These are phyloP conservation scores for Annulohypoxylon bovei DNA, from an alignment of 495 filamentous ascomycete species.

Conservation along the genomic window DNA sequence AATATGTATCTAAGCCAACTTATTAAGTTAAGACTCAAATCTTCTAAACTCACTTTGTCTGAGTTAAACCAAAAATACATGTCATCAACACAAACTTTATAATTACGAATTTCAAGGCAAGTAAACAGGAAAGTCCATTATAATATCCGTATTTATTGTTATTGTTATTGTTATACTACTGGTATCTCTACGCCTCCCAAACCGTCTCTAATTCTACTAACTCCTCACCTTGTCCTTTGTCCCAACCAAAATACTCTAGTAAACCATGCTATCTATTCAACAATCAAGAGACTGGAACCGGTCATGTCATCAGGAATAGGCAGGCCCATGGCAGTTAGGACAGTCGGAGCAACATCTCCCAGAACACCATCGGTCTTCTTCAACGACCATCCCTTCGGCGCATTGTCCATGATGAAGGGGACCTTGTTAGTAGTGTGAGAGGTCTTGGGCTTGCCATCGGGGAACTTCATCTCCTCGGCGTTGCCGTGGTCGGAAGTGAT, in stretches of 20 bases:
- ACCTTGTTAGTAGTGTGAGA: conserved; percentile 98
- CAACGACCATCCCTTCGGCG: conserved; percentile 86
- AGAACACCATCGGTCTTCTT: conserved; percentile 85
- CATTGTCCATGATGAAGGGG: conserved; percentile 97
- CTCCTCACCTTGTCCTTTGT: conserved; percentile 21
- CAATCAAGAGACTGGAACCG: conserved; percentile 82
- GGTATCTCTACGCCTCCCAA: conserved; percentile 39
- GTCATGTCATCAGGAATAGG: conserved; percentile 92
- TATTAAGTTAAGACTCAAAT: neutral
- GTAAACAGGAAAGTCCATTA: conserved; percentile 7
- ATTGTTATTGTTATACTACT: conserved; percentile 32
- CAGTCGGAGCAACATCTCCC: conserved; percentile 93
- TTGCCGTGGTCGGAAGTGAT: conserved; percentile 97
- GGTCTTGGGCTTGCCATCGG: conserved; percentile 94
- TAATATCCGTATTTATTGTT: conserved; percentile 28
- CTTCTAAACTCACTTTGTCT: neutral
- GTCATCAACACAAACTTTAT: neutral
- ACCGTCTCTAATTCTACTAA: conserved; percentile 33
- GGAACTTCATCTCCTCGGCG: conserved; percentile 98
- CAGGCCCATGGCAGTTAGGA: conserved; percentile 90
- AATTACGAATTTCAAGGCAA: no score
- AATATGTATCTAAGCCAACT: neutral
- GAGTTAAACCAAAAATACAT: neutral
- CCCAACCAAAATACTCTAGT: conserved; percentile 9
- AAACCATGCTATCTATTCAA: conserved; percentile 56